Conservation (phyloP, 495 filamentous ascomycete genomes). For the Apodospora peruviana region DNA sequence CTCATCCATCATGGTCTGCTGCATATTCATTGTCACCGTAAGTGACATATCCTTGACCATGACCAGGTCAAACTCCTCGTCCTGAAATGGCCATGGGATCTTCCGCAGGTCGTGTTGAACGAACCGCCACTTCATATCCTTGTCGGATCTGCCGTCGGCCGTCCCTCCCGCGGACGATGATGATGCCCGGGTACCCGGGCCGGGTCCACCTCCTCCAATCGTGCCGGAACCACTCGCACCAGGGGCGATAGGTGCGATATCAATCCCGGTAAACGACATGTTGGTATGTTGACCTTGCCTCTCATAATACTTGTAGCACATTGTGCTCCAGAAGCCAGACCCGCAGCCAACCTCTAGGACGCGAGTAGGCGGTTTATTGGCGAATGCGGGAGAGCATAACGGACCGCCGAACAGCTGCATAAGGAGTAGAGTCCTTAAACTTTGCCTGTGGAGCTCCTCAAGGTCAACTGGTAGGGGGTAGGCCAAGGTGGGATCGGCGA, state of each 20-base stretch:
- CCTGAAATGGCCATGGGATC: constrained; percentile 70
- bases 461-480: constrained; percentile 90
- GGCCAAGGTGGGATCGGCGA: constrained; percentile 64
- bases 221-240: constrained; percentile 45
- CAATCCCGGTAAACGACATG: constrained; percentile 76
- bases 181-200: constrained; percentile 3
- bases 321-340: constrained; percentile 81
- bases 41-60: constrained; percentile 84
- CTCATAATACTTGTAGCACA: constrained; percentile 72
- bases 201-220: neutral
- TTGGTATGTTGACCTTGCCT: constrained; percentile 47
- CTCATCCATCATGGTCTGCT: constrained; percentile 65
- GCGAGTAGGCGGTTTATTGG: constrained; percentile 61
- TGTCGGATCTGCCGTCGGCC: constrained; percentile 30
- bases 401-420: constrained; percentile 75
- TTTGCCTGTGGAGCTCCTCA: constrained; percentile 81
- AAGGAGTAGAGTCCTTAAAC: constrained; percentile 73
- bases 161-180: constrained; percentile 6
- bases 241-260: constrained; percentile 71
- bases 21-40: constrained; percentile 56
- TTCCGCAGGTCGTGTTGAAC: constrained; percentile 80
- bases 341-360: constrained; percentile 88
- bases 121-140: constrained; percentile 81
- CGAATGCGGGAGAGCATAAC: constrained; percentile 63
- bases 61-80: constrained; percentile 82